phyloP scores from a whole-genome alignment of 2,329 filamentous ascomycete genomes.

The Cytospora chrysosperma region DNA sequence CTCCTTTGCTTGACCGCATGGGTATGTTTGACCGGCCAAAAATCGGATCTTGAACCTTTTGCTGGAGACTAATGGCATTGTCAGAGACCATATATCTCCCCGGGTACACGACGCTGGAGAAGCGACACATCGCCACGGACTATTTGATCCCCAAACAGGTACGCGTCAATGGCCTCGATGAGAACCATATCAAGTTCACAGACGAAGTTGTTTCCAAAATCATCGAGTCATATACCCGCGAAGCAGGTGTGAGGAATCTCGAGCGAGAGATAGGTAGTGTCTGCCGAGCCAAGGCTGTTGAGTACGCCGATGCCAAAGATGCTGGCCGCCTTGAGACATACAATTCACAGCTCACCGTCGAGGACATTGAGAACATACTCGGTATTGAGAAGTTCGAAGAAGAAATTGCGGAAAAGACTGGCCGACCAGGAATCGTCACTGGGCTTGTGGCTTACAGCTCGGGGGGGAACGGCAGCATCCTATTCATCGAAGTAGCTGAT shows the following conservation, averaged over 20 bases:
- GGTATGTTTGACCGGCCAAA: neutral
- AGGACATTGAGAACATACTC: conserved; percentile 85
- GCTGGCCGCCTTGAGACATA: conserved; percentile 66
- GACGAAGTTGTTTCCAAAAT: conserved; percentile 90
- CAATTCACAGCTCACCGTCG: conserved; percentile 67
- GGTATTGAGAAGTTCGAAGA: conserved; percentile 94
- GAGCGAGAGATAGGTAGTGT: conserved; percentile 95
- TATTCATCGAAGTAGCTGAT: conserved; percentile 97
- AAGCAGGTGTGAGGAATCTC: conserved; percentile 92
- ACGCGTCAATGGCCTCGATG: conserved; percentile 77
- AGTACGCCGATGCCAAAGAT: conserved; percentile 89
- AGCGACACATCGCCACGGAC: conserved; percentile 87
- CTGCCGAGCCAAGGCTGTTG: conserved; percentile 91
- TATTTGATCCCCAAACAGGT: conserved; percentile 98
- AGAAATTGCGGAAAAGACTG: conserved; percentile 85
- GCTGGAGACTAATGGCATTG: neutral
- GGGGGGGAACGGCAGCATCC: conserved; percentile 89
- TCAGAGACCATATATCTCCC: conserved; percentile 85
- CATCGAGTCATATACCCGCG: conserved; percentile 93
- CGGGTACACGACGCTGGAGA: conserved; percentile 96
- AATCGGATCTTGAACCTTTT: neutral
- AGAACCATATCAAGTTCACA: conserved; percentile 72
- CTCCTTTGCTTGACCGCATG: conserved; percentile 94
- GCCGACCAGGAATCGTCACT: conserved; percentile 88
- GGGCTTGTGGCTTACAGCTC: conserved; percentile 93